A percentile compares a stretch with the other conserved stretches of the same genome.
phyloP scores from a whole-genome alignment of 176 grass and related monocot genomes.

The Eragrostis nindensis region DNA sequence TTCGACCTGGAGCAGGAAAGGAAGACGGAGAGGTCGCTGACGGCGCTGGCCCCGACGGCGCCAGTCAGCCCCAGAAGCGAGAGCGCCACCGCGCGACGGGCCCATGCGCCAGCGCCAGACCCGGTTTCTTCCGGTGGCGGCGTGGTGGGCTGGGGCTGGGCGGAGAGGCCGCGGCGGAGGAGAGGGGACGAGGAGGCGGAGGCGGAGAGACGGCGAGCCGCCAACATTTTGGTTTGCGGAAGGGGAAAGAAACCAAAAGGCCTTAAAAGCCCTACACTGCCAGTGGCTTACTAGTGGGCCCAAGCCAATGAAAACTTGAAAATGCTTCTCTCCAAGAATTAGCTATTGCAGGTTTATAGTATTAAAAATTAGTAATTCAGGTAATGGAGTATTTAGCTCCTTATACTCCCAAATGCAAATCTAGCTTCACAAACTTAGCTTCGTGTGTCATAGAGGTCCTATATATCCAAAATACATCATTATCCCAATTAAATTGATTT shows the following conservation, averaged over 20 bases:
- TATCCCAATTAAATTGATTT: no score
- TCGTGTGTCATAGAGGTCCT: no score
- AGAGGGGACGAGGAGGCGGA: neutral
- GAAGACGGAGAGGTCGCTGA: constrained; percentile 47
- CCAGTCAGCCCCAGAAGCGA: constrained; percentile 50
- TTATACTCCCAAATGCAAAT: no score
- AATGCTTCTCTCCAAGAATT: neutral
- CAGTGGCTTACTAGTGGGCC: neutral
- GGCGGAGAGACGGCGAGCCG: constrained; percentile 40
- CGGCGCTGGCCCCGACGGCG: constrained; percentile 38
- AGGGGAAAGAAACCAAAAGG: neutral
- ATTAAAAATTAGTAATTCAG: no score
- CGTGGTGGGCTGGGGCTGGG: neutral
- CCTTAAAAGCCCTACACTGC: no score
- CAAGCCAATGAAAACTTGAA: neutral
- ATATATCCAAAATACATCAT: no score
- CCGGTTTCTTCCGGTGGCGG: neutral
- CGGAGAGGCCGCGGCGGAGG: constrained; percentile 31
- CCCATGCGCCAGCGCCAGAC: constrained; percentile 23
- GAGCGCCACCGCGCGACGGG: constrained; percentile 26
- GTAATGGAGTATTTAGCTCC: no score
- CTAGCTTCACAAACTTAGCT: no score
- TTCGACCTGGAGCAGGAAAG: constrained; percentile 51
- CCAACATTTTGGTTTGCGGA: constrained; percentile 37
- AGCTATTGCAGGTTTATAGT: neutral